phyloP scores from a whole-genome alignment of 179 eudicot genomes.

The Carnegiea gigantea region DNA sequence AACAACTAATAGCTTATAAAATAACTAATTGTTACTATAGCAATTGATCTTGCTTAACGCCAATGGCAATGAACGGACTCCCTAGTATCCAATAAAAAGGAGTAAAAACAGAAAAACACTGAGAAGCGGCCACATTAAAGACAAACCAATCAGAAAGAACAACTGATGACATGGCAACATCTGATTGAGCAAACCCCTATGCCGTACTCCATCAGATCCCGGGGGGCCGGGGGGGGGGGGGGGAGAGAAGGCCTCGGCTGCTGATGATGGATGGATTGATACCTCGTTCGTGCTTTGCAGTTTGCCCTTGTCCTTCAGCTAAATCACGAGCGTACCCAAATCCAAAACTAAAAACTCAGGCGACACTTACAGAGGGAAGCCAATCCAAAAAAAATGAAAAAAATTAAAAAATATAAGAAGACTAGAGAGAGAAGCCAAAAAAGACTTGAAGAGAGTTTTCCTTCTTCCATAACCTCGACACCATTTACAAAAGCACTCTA shows the following conservation, averaged over 20 bases:
- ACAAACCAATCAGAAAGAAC: not conserved
- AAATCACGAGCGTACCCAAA: not conserved
- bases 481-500: constrained; percentile 15
- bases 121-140: no score
- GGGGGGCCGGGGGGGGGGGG: no score
- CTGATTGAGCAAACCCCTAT: not conserved
- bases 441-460: not conserved
- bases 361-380: not conserved
- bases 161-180: not conserved
- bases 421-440: not conserved
- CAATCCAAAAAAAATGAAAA: not conserved
- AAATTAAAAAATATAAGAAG: not conserved
- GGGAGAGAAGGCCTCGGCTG: not conserved
- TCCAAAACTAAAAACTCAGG: not conserved
- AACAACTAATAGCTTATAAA: no score
- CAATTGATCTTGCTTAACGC: no score
- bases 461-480: not conserved
- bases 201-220: not conserved
- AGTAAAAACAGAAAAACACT: no score
- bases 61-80: no score
- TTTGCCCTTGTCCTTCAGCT: no score
- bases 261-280: not conserved
- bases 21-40: no score
- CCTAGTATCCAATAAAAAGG: no score
- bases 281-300: not conserved